Evolutionary conservation across 176 grass and related monocot genomes (phyloP), one percentile per base, ranked within the genome.

Genomic region (Lolium perenne): DNA sequence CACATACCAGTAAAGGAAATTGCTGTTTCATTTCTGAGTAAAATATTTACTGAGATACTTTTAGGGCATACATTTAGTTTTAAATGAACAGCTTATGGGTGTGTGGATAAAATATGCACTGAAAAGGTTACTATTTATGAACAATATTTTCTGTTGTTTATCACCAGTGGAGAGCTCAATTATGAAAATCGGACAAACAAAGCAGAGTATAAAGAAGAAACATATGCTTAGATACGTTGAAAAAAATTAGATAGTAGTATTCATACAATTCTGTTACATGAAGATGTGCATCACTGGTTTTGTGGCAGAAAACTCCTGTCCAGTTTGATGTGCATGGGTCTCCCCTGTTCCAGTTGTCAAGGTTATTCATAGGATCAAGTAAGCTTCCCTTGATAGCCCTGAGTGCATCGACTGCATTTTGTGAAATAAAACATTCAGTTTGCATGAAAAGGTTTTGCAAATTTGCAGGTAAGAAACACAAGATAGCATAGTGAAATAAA

Each of bases 241-340:
- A 63, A 38, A 38, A 82, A 18, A 61, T 68, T 71, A 74, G 4
- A 71, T 25, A 75, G 7, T 59, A 90, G 51, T 56, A n/a, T 46
- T 84, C 94, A 79, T 98, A 98, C 97, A 98, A 60, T 91, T 91
- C 86, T 49, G 51, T 78, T 80, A 98, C 87, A 91, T 93, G 97
- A 74, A 95, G 93, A 72, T 87, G 88, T 13, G 20, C 59, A 72
- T 95, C 88, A 81, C 88, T 76, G 61, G 81, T 38, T 80, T 84
- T 53, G 17, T 90, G 45, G 77, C 97, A 98, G 81, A 80, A 89
- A 54, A 98, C 86, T 58, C 97, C 94, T 77, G 86, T 94, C 97
- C 97, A 98, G 71, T 98, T 94, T 63, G 92, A 86, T 80, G 38
- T 85, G 71, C 97, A 98, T 10, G 97, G 97, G 88, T 98, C 97